Percentiles rank a stretch among this genome's conserved stretches.
These are phyloP conservation scores for Fagopyrum homotropicum DNA, from an alignment of 148 eudicot genomes.

Conservation along the genomic window DNA sequence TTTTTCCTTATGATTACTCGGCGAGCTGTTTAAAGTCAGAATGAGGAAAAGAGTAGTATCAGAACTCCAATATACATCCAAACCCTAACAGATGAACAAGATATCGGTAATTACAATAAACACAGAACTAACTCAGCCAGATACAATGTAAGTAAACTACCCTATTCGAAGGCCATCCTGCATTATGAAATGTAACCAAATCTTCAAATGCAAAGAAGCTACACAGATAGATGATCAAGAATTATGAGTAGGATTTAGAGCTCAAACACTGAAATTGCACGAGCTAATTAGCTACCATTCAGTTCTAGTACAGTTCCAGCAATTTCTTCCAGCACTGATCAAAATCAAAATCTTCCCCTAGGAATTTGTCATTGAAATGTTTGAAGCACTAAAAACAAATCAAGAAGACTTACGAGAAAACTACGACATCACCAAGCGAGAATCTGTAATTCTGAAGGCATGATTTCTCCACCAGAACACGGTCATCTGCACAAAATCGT, in stretches of 20 bases:
- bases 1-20: conserved; percentile 65
- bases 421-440: conserved; percentile 77
- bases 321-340: background rate
- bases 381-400: background rate
- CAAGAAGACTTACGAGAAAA: conserved; percentile 56
- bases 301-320: background rate
- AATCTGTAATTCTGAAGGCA: conserved; percentile 76
- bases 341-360: background rate
- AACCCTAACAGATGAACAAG: background rate
- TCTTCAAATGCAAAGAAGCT: background rate
- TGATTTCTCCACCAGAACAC: conserved; percentile 73
- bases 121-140: background rate
- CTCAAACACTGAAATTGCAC: background rate
- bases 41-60: background rate
- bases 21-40: conserved; percentile 49
- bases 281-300: background rate
- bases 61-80: background rate
- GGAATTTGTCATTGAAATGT: background rate
- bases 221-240: background rate
- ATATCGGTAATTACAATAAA: background rate
- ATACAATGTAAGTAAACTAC: background rate
- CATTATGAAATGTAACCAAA: background rate
- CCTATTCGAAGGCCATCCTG: background rate
- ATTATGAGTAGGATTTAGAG: background rate
- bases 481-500: conserved; percentile 53